Evolutionary conservation across 2,329 filamentous ascomycete genomes (phyloP), one percentile per base, ranked within the genome.

Genomic region (Trichophyton mentagrophytes): DNA sequence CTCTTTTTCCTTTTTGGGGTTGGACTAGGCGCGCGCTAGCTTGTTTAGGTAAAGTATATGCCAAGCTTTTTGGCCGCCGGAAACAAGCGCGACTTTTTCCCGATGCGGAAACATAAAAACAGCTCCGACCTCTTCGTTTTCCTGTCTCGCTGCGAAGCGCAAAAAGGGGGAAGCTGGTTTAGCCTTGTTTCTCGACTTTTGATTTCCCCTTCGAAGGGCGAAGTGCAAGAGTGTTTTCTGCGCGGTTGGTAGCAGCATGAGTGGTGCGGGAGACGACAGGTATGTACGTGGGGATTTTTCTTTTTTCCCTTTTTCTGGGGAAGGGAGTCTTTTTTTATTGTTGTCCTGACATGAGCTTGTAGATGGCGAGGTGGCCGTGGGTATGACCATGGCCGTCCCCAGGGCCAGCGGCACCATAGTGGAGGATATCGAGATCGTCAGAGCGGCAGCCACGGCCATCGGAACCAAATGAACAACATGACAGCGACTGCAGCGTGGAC

Each of bases 361-460:
- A 76, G 72, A 69, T 76, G 73, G 73, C 72, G 73, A 64, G 69
- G 72, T 65, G 72, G 72, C 61, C 73, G 70, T 58, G 64, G 67
- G 33, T 70, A 69, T 63, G 68, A 71, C 60, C 68, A 69, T 47
- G 71, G 71, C 66, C 72, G 73, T 63, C 71, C 72, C 58, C 67
- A 69, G 56, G 69, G 68, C 51, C 73, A 74, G 63, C 68, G 73
- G 64, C 71, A 74, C 62, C 65, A 72, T 53, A 66, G 66, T 58
- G 63, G 66, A 44, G 64, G 64, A 25, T 61, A 63, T 46, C 65
- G 66, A 47, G 66, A 67, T 46, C 66, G 69, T 57, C 67, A 66
- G 56, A 71, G 68, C 69, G 71, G 70, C 60, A 22, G 49, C 22
- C 71, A 73, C 42, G 68, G 69, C 30, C 60, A 67, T 60, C 72